Conservation (phyloP, 2,329 filamentous ascomycete genomes). For the Hyphodiscus sp. region DNA sequence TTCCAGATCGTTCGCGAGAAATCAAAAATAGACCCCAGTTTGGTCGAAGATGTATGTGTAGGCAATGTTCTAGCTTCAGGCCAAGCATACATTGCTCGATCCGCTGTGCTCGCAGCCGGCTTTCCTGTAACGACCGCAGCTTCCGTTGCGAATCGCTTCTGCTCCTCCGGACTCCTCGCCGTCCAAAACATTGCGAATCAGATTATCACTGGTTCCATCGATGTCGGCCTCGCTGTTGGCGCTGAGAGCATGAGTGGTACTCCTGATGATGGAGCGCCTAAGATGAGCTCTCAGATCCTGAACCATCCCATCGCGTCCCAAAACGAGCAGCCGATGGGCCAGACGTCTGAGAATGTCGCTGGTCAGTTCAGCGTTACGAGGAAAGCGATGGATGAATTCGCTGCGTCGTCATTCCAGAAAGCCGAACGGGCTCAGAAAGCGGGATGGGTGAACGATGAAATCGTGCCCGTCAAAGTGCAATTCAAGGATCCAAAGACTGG, state of each 20-base stretch:
- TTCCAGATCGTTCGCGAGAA: conserved; percentile 15
- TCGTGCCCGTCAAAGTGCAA: conserved; percentile 75
- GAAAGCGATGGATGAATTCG: conserved; percentile 76
- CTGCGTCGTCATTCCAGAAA: conserved; percentile 82
- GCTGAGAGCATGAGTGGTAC: conserved; percentile 89
- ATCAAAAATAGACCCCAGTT: conserved; percentile 52
- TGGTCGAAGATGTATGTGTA: conserved; percentile 87
- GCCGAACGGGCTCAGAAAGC: conserved; percentile 74
- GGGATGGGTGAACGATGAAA: conserved; percentile 86
- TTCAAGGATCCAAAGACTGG: conserved; percentile 81
- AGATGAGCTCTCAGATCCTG: conserved; percentile 82
- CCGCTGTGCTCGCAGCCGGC: conserved; percentile 80
- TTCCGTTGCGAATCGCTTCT: conserved; percentile 85
- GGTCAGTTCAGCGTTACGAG: conserved; percentile 70
- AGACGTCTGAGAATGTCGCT: conserved; percentile 88
- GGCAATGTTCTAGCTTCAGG: conserved; percentile 87
- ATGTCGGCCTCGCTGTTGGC: conserved; percentile 87
- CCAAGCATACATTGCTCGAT: conserved; percentile 88
- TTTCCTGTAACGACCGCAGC: conserved; percentile 79
- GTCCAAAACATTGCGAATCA: conserved; percentile 90
- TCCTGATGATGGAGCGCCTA: conserved; percentile 72
- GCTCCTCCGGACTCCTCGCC: conserved; percentile 86
- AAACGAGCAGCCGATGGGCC: conserved; percentile 96
- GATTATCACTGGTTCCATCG: conserved; percentile 85
- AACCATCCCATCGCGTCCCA: conserved; percentile 72